These are phyloP conservation scores for Pontederia paniculata DNA, from an alignment of 176 grass and related monocot species.

Conservation along the genomic window DNA sequence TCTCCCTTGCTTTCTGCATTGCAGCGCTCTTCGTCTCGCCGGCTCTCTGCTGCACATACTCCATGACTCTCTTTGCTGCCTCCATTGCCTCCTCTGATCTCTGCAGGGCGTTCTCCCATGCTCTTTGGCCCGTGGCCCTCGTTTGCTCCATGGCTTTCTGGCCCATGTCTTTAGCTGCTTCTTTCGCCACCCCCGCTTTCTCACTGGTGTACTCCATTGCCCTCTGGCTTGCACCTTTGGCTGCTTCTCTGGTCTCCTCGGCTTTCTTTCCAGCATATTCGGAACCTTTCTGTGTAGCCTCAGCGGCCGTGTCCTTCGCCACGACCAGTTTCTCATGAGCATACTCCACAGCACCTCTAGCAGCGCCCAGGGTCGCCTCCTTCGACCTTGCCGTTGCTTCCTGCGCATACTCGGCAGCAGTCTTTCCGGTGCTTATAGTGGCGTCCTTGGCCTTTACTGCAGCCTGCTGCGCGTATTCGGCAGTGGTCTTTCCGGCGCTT, in stretches of 20 bases:
- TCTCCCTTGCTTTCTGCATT: slow-evolving; percentile 11
- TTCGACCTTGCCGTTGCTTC: slow-evolving; percentile 32
- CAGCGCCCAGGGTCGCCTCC: slow-evolving; percentile 29
- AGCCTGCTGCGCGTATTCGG: slow-evolving; percentile 37
- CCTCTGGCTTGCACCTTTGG: slow-evolving; percentile 5
- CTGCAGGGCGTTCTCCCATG: neutral
- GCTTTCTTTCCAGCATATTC: slow-evolving; percentile 16
- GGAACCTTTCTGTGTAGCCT: slow-evolving; percentile 14
- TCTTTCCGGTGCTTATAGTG: slow-evolving; percentile 22
- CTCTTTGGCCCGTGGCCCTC: neutral
- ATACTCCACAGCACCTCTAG: slow-evolving; percentile 27
- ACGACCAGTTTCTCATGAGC: slow-evolving; percentile 25
- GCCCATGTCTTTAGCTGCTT: slow-evolving; percentile 1
- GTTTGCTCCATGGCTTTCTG: slow-evolving; percentile 17
- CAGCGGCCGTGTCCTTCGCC: slow-evolving; percentile 9
- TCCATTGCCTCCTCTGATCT: slow-evolving; percentile 21
- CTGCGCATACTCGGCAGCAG: slow-evolving; percentile 19
- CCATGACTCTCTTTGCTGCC: slow-evolving; percentile 6
- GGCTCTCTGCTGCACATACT: neutral
- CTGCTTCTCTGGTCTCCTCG: neutral
- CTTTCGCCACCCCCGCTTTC: slow-evolving; percentile 27
- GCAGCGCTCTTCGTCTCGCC: neutral
- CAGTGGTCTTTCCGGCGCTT: slow-evolving; percentile 21
- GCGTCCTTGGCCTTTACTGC: slow-evolving; percentile 44
- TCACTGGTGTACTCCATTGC: slow-evolving; percentile 15